Base-by-base conservation (phyloP, 768 basidiomycete genomes). In the Mycena maculata region DNA sequence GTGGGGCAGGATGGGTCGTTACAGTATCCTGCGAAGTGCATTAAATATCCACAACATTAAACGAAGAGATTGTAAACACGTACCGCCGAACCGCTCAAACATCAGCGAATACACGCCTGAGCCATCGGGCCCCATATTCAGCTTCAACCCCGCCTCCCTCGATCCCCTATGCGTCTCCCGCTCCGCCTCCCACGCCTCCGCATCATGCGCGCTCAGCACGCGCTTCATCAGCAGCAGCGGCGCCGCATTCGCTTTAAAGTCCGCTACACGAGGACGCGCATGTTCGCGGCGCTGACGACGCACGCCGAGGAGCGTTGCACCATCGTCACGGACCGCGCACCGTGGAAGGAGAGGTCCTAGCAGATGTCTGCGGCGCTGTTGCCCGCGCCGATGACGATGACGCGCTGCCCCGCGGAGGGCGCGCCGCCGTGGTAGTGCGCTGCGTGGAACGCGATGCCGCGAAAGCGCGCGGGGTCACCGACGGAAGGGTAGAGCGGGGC, bases 371-470 rank as follows among this genome's bases (percentile, higher is more conserved):
- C 80, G 6, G 79, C 70, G 10, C 77, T 77, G 62, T 82, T 82
- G n/a, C 79, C 81, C 2, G 82, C 79, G 20, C 83, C 82, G 12
- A 83, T 71, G 27, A 84, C 80, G 33, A 83, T 71, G 28, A 78
- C 77, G 31, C 70, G 72, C 63, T 81, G 80, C 3, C 81, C 81
- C 15, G 66, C 44, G 58, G 76, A 81, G 8, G 55, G 31, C 13
- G 56, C 38, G 0, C 74, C 77, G 13, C 78, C 81, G 6, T 36
- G 30, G 62, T 78, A 82, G 4, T 69, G 38, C 23, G 63, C 68
- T 0, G 82, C 72, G 62, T 83, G 83, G 18, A 80, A 20, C 6
- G 71, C 71, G n/a, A 44, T 63, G 2, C 83, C 83, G 4, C 50
- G 61, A 72, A 83, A 84, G 9, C 57, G n/a, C 10, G 74, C 72